Evolutionary conservation across 2,329 filamentous ascomycete species (phyloP).

Genomic region (Acrocalymma vagum): DNA sequence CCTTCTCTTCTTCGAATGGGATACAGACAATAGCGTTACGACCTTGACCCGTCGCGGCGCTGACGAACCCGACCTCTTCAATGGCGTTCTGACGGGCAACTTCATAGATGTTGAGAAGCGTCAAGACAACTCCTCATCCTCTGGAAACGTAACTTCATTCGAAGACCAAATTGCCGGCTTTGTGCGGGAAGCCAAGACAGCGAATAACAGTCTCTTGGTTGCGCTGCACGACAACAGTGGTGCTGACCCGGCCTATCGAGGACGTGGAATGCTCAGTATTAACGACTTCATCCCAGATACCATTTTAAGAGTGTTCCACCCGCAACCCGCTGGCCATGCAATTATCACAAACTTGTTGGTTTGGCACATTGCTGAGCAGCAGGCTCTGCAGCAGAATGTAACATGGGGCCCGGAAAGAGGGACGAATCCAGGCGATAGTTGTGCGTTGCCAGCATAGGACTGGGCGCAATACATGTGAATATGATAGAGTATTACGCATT

Average conservation of each 20-base stretch:
- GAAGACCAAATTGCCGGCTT: too few species aligned
- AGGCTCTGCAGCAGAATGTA: too few species aligned
- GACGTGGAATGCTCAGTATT: constrained; percentile 2
- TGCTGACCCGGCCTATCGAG: constrained; percentile 4
- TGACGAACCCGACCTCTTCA: constrained; percentile 1
- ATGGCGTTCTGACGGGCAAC: not conserved
- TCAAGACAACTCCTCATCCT: too few species aligned
- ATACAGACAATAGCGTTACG: constrained; percentile 3
- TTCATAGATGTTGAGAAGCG: constrained; percentile 2
- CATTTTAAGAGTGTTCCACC: constrained; percentile 1
- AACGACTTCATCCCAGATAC: constrained; percentile 4
- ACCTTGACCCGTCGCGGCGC: constrained; percentile 3
- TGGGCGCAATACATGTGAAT: too few species aligned
- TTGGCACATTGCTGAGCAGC: too few species aligned
- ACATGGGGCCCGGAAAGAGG: too few species aligned
- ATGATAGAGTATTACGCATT: too few species aligned
- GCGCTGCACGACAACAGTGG: constrained; percentile 3
- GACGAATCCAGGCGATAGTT: too few species aligned
- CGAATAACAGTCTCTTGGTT: constrained; percentile 7
- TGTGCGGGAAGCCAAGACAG: constrained; percentile 5
- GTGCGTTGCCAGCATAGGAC: too few species aligned
- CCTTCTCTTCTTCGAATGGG: constrained; percentile 3
- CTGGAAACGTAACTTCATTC: too few species aligned
- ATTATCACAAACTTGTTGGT: constrained; percentile 3
- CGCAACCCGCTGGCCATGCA: constrained; percentile 3